phyloP scores from a whole-genome alignment of 2,329 filamentous ascomycete species.

The Pseudophaeomoniella oleicola region DNA sequence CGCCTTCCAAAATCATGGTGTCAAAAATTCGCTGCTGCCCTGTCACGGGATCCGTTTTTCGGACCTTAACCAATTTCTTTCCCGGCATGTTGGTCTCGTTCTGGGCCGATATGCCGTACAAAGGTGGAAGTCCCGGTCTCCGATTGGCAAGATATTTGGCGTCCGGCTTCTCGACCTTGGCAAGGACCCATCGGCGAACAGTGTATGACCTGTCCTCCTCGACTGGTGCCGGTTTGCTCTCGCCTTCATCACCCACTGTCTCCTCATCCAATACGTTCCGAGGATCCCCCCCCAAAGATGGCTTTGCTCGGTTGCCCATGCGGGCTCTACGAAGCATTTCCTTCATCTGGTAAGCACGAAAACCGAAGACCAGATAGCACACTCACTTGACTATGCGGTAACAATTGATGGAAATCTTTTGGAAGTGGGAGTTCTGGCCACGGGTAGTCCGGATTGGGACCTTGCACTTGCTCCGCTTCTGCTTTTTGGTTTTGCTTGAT shows the following conservation, averaged over 20 bases:
- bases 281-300: background rate
- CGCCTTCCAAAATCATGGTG: conserved; percentile 61
- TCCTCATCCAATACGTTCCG: background rate
- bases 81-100: conserved; percentile 30
- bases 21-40: conserved; percentile 78
- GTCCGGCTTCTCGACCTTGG: conserved; percentile 35
- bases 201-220: conserved; percentile 1
- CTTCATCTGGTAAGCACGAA: conserved; percentile 19
- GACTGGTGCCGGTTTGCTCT: background rate
- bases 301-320: conserved; percentile 5
- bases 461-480: conserved; percentile 35
- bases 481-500: conserved; percentile 51
- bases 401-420: conserved; percentile 63
- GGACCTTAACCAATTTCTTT: conserved; percentile 68
- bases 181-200: conserved; percentile 1
- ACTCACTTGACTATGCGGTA: conserved; percentile 31
- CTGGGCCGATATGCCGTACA: conserved; percentile 26
- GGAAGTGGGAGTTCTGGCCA: conserved; percentile 83
- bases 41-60: conserved; percentile 56
- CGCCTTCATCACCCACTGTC: background rate
- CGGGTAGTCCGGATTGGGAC: conserved; percentile 43
- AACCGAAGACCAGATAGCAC: conserved; percentile 45
- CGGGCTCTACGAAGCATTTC: conserved; percentile 10
- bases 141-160: conserved; percentile 49
- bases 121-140: conserved; percentile 41